Percentiles rank a stretch among this genome's conserved stretches.
Conservation (phyloP, 306 rosid species). For the Rosa lucieae region DNA sequence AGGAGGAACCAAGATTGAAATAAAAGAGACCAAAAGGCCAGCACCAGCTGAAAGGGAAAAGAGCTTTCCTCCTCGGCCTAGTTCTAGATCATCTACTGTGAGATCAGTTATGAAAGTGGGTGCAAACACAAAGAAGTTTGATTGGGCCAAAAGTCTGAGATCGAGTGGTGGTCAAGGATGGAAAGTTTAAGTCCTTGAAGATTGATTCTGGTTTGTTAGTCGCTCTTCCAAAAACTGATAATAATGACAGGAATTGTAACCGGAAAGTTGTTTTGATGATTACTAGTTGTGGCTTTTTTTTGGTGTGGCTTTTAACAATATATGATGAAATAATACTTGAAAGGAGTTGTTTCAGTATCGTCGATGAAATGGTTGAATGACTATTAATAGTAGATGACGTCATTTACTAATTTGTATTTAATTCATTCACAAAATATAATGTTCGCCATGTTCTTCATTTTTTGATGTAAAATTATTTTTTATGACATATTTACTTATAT, state of each 20-base stretch:
- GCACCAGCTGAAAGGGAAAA: background rate
- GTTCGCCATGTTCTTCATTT: no score
- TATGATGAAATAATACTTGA: background rate
- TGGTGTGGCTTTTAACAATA: background rate
- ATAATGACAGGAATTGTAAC: background rate
- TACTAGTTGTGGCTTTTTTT: background rate
- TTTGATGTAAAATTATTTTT: no score
- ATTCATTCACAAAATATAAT: no score
- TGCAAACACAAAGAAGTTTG: conserved; percentile 38
- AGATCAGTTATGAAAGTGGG: conserved; percentile 5
- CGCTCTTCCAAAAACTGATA: background rate
- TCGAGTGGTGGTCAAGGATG: conserved; percentile 25
- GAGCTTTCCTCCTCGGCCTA: conserved; percentile 8
- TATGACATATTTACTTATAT: no score
- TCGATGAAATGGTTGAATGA: no score
- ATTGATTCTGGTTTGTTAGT: background rate
- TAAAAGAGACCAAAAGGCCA: conserved; percentile 46
- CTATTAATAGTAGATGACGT: no score
- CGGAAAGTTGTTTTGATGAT: background rate
- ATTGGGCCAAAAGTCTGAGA: conserved; percentile 60
- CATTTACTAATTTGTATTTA: background rate
- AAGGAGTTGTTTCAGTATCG: background rate
- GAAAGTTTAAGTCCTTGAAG: background rate
- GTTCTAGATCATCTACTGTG: conserved; percentile 21
- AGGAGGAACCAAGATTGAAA: conserved; percentile 57